Evolutionary conservation across 805 yeast species (phyloP).

Genomic region (Metschnikowia drakensbergensis): DNA sequence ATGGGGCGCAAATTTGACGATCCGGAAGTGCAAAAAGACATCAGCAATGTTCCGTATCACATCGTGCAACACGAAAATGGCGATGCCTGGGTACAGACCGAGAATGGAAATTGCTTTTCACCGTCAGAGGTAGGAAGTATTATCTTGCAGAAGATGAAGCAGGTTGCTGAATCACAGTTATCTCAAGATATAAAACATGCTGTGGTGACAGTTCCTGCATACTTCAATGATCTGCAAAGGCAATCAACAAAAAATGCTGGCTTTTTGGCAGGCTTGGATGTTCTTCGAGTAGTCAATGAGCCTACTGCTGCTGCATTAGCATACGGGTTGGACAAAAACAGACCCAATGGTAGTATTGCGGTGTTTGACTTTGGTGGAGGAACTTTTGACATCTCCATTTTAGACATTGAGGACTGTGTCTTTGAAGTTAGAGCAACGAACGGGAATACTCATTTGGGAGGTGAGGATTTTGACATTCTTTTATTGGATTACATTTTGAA

Average conservation of each 20-base stretch:
- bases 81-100: constrained; percentile 62
- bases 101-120: constrained; percentile 43
- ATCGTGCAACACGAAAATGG: constrained; percentile 58
- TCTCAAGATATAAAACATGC: constrained; percentile 52
- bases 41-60: constrained; percentile 57
- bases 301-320: constrained; percentile 95
- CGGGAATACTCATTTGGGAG: constrained; percentile 83
- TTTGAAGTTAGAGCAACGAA: constrained; percentile 80
- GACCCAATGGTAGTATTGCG: constrained; percentile 49
- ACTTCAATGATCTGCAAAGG: constrained; percentile 77
- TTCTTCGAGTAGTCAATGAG: constrained; percentile 73
- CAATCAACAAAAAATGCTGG: constrained; percentile 85
- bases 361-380: constrained; percentile 83
- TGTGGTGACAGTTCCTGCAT: constrained; percentile 82
- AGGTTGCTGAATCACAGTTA: constrained; percentile 54
- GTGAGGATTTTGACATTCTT: constrained; percentile 78
- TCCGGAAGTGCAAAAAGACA: constrained; percentile 65
- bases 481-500: constrained; percentile 55
- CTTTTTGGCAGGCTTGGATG: constrained; percentile 67
- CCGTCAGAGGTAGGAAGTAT: constrained; percentile 73
- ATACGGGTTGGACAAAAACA: constrained; percentile 74
- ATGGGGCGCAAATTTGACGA: constrained; percentile 72
- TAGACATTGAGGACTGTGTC: constrained; percentile 76
- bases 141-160: constrained; percentile 61
- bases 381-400: constrained; percentile 74